Conservation (phyloP, 2,329 filamentous ascomycete genomes). For the Cadophora gregata region DNA sequence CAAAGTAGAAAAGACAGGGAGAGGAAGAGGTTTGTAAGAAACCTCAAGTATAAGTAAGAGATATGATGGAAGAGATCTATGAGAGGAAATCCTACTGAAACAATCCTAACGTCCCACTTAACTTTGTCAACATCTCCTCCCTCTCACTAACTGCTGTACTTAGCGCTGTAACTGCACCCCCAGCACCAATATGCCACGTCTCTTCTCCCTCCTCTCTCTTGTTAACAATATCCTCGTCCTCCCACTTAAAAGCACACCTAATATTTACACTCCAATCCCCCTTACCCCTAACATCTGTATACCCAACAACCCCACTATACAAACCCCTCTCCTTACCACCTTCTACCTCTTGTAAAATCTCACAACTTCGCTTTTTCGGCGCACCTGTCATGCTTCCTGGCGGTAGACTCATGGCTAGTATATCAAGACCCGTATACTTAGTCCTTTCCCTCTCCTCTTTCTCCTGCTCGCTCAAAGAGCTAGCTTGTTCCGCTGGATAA, state of each 20-base stretch:
- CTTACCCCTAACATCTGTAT: slow-evolving; percentile 82
- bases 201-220: slow-evolving; percentile 49
- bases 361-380: slow-evolving; percentile 90
- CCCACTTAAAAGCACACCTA: slow-evolving; percentile 77
- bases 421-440: slow-evolving; percentile 69
- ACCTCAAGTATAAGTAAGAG: no score
- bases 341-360: slow-evolving; percentile 78
- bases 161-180: slow-evolving; percentile 85
- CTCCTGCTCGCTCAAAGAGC: slow-evolving; percentile 16
- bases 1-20: no score
- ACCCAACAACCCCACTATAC: slow-evolving; percentile 89
- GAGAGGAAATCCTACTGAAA: slow-evolving; percentile 32
- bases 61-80: no score
- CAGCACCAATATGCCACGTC: slow-evolving; percentile 84
- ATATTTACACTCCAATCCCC: slow-evolving; percentile 95
- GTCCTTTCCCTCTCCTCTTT: slow-evolving; percentile 28
- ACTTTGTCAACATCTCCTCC: slow-evolving; percentile 87
- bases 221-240: slow-evolving; percentile 55
- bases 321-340: slow-evolving; percentile 66
- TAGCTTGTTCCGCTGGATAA: not conserved
- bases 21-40: no score
- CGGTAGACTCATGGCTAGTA: slow-evolving; percentile 78
- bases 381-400: slow-evolving; percentile 97
- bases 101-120: slow-evolving; percentile 40
- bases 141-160: slow-evolving; percentile 82